Evolutionary conservation across 2,329 filamentous ascomycete species (phyloP), one percentile per base, ranked within the genome.

Genomic region (Phyllosticta citrichinensis): DNA sequence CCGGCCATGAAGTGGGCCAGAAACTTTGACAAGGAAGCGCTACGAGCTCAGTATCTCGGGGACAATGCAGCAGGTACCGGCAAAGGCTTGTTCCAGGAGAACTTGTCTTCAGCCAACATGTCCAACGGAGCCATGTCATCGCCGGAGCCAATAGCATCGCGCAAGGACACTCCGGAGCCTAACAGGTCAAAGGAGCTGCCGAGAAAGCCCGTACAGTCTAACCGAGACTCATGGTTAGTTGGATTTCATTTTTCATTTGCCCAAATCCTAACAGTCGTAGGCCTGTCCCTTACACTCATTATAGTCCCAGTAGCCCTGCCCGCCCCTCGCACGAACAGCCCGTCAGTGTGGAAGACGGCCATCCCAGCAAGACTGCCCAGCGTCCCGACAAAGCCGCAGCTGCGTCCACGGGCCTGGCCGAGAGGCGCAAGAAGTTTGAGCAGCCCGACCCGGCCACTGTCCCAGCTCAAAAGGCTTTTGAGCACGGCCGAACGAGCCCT

Each of bases 1-100:
- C 89, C 91, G 24, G 94, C 94, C 1, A 87, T 99, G 86, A 96
- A 96, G 74, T 99, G 94, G 94, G 91, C 93, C 33, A 95, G 85
- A 82, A 91, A 91, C 68, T 97, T 97, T 71, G 94, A 97, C 75
- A 95, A 94, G 75, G 87, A 94, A 68, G 81, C 87, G 8, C 87
- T 96, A 64, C 86, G 91, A 59, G 86, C 90, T 65, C 86, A 89
- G n/a, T 97, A 97, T 73, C 80, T 97, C 57, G 83, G 85, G 54
- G 87, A 95, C 70, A 78, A 77, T 55, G 84, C 81, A 65, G 86
- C 88, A 52, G 91, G 92, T 22, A 47, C 40, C n/a, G 40, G 40
- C 17, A 88, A 84, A 62, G 89, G 89, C 12, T 25, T 58, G 11
- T 79, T 77, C 1, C 74, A 77, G 51, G 76, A 79, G 17, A 76